Evolutionary conservation across 129 eudicot species (phyloP), one percentile per base, ranked within the genome.

Genomic region (Tagetes patula): DNA sequence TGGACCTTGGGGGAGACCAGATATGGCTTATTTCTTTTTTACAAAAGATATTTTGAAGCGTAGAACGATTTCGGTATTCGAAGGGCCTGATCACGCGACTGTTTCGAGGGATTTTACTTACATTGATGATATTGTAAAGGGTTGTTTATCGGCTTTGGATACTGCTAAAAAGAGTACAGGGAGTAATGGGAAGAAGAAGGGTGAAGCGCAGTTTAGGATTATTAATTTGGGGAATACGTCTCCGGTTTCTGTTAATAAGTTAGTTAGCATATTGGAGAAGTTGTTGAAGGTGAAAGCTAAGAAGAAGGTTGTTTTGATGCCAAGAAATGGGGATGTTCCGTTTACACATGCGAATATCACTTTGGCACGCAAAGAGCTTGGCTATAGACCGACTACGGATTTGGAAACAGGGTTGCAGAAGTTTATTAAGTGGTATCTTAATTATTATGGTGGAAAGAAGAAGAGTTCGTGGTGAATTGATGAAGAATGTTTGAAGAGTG

Each of bases 1-100:
- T 66, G 93, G 93, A 33, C 93, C 93, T 20, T 87, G 93, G 93
- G 93, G 93, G 1, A 82, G 93, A 52, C 93, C 93, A 2, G 93
- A 87, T 46, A 87, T 87, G 93, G 93, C 93, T 3, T 87, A 87
- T 73, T 87, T 76, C 80, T 87, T 85, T 70, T 87, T 87, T 56
- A 85, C 93, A 0, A 87, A 59, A 66, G 89, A 87, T 72, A 87
- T 87, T 1, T 65, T 87, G 71, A 87, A 82, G 53, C 79, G 89
- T 45, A 80, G 84, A 30, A 77, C 79, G 8, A 84, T 87, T 62
- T 80, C 84, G 42, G 65, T 87, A 5, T 85, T 67, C 32, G 87
- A 85, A 69, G 87, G 85, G 30, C 71, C 87, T 20, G 73, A 87
- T 77, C 92, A 87, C 64, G 83, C 78, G 6, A 84, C 85, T 8